Percentiles rank a stretch among this genome's conserved stretches.
Conservation (phyloP, 179 eudicot species). For the Silene coronaria region DNA sequence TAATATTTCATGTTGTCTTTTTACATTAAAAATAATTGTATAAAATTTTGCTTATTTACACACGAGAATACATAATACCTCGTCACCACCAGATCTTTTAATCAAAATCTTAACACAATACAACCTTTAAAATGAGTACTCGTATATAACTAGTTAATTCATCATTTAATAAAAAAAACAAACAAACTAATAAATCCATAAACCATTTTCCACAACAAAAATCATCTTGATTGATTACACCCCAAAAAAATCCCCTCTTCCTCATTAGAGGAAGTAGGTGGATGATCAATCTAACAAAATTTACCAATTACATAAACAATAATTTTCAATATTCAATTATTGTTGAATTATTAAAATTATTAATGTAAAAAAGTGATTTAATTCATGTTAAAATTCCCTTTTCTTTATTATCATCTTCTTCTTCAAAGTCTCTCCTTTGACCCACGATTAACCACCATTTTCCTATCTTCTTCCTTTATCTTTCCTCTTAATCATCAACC, state of each 20-base stretch:
- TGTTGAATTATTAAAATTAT: background rate
- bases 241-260: conserved; percentile 6
- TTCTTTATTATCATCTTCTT: background rate
- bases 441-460: conserved; percentile 15
- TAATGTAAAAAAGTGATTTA: background rate
- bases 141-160: no score
- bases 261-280: conserved; percentile 12
- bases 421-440: conserved; percentile 21
- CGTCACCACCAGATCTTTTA: no score
- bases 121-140: no score
- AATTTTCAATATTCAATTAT: background rate
- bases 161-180: background rate
- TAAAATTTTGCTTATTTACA: no score
- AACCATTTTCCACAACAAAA: background rate
- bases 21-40: no score
- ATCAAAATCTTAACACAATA: no score
- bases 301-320: background rate
- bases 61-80: no score
- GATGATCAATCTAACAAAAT: background rate
- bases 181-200: background rate
- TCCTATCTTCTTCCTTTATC: conserved; percentile 46
- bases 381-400: background rate
- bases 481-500: conserved; percentile 23
- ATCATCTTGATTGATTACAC: background rate
- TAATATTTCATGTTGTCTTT: no score